Percentiles rank a stretch among this genome's conserved stretches.
These are phyloP conservation scores for Aspergillus conjunctus DNA, from an alignment of 495 filamentous ascomycete genomes.

Conservation along the genomic window DNA sequence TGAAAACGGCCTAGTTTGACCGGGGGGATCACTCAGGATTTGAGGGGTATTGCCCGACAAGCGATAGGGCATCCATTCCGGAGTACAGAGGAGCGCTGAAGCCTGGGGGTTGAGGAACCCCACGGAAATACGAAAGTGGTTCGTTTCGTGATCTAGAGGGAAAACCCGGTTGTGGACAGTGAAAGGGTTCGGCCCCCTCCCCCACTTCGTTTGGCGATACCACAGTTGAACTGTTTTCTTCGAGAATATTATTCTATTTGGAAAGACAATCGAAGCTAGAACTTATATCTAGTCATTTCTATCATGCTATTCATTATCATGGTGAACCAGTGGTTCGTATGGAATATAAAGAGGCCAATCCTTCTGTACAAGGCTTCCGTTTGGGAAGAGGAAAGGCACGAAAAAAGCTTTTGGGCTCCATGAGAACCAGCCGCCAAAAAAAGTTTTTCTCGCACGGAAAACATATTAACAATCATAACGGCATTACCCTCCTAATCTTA, in stretches of 20 bases:
- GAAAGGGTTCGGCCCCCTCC: background rate
- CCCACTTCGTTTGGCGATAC: conserved; percentile 13
- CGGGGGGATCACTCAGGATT: too few relatives aligned
- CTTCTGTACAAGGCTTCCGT: conserved; percentile 27
- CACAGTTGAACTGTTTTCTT: background rate
- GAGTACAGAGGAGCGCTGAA: too few relatives aligned
- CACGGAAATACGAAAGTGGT: too few relatives aligned
- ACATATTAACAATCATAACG: conserved; percentile 23
- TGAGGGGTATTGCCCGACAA: too few relatives aligned
- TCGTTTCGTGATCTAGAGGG: background rate
- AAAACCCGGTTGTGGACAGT: background rate
- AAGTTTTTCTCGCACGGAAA: conserved; percentile 10
- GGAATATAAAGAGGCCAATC: conserved; percentile 12
- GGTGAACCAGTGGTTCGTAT: conserved; percentile 8
- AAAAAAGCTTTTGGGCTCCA: conserved; percentile 15
- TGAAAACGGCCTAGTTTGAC: too few relatives aligned
- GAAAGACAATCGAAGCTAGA: background rate
- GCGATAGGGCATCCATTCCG: too few relatives aligned
- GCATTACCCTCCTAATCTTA: conserved; percentile 15
- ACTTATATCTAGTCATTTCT: conserved; percentile 10
- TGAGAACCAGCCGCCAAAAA: conserved; percentile 12
- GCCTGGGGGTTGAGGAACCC: too few relatives aligned
- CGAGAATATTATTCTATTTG: background rate
- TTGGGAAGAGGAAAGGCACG: conserved; percentile 12
- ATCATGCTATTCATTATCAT: conserved; percentile 27